These are phyloP conservation scores for Salix koriyanagi DNA, from an alignment of 345 rosid species.

Conservation along the genomic window DNA sequence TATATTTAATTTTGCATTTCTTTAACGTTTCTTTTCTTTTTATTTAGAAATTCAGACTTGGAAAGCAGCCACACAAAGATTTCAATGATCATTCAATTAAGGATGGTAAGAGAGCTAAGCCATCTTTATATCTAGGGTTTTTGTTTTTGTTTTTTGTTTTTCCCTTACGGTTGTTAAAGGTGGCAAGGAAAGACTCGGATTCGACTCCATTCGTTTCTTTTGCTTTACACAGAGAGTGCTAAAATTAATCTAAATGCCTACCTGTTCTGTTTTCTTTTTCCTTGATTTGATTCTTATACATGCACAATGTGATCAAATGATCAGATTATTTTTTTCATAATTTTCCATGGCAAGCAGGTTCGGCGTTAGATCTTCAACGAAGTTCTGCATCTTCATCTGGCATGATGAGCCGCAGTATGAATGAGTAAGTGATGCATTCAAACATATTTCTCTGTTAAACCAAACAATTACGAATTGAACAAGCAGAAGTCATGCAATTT, in stretches of 20 bases:
- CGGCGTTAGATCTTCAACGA: conserved; percentile 83
- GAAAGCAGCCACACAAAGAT: conserved; percentile 99
- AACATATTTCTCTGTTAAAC: background rate
- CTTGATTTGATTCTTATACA: background rate
- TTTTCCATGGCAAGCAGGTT: conserved; percentile 32
- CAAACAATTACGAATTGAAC: background rate
- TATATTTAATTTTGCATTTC: conserved; percentile 5
- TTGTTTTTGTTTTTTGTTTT: background rate
- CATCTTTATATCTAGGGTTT: conserved; percentile 26
- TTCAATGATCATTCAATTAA: conserved; percentile 88
- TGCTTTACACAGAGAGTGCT: background rate
- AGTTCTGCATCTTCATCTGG: conserved; percentile 82
- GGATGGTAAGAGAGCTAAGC: conserved; percentile 63
- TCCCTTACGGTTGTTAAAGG: background rate
- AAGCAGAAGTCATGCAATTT: background rate
- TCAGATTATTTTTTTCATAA: background rate
- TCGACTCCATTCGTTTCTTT: background rate
- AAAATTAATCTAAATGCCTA: background rate
- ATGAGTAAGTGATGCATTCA: conserved; percentile 55
- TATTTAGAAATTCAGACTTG: conserved; percentile 87
- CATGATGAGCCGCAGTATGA: conserved; percentile 87
- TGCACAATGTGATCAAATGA: background rate
- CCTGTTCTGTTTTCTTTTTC: background rate
- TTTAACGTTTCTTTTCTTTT: conserved; percentile 8
- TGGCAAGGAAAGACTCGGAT: background rate